Base-by-base conservation (phyloP, 139 green algal genomes). In the Micractinium conductrix region DNA sequence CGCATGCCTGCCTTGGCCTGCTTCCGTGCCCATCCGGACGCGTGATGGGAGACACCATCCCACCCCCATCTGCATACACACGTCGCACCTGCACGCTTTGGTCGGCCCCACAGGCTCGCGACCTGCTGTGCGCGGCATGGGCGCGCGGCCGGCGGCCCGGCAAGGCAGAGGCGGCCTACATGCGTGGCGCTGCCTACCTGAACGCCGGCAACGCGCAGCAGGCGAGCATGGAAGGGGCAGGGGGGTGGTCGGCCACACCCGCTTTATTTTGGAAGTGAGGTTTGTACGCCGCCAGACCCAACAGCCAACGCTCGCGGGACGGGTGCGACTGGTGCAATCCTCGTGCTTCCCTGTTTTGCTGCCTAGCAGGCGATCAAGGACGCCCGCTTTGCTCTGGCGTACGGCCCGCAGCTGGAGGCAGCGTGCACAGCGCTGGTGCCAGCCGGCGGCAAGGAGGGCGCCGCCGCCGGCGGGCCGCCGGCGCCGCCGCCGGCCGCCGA, bases 341-440 rank as follows among this genome's bases (percentile, higher is more conserved):
- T n/a, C n/a, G n/a, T n/a, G n/a, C n/a, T n/a, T n/a, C n/a, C n/a
- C n/a, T n/a, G n/a, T n/a, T n/a, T n/a, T n/a, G n/a, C n/a, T n/a
- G n/a, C n/a, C n/a, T n/a, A n/a, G n/a, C n/a, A n/a, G n/a, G 87
- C 85, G 10, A 35, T 87, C 5, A 79, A 72, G 44, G 87, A 90
- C 63, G 74, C 55, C 1, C 58, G 78, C 30, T 26, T 82, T 5
- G 86, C 86, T 1, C 48, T 88, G 22, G 63, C 78, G 24, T 88
- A 86, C 53, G 82, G 86, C 30, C 82, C 86, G 2, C 53, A 84
- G 70, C 78, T 75, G 30, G 62, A 62, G 3, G 62, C n/a, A n/a
- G n/a, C n/a, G n/a, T n/a, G n/a, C n/a, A n/a, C n/a, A n/a, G 16
- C 62, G 17, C 8, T 30, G 30, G 38, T 7, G n/a, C n/a, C n/a